Base-by-base conservation (phyloP, 768 basidiomycete species). In the Brasilioporus rufonigricans region DNA sequence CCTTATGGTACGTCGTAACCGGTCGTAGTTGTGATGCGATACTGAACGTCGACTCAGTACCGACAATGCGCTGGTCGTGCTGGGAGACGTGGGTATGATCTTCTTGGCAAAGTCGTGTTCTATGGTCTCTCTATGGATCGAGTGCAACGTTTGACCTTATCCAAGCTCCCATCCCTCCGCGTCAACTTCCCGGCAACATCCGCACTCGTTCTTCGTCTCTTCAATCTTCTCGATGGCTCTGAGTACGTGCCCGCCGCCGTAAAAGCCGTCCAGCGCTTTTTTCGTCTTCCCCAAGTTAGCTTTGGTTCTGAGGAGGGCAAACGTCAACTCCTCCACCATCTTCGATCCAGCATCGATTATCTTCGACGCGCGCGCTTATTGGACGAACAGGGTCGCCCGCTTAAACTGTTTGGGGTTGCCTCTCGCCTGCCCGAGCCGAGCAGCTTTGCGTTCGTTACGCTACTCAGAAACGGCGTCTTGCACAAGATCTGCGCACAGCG, bases 31-130 rank as follows among this genome's bases (percentile, higher is more conserved):
- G 2, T 11, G 26, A 16, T 27, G 19, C 13, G 7, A 26, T 36
- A 50, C 50, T 59, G 57, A 56, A 32, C 27, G 32, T 32, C 6
- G 0, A 12, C 12, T 31, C 60, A 85, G 84, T 89, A 85, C 65
- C 82, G 87, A 12, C 87, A 89, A 76, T 86, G 85, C 55, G 80
- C 85, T 43, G 87, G 87, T 52, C 78, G 87, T 65, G 87, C 87
- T 38, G 87, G 87, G 53, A 79, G 87, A 40, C 78, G 87, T 62
- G 87, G 87, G 2, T 87, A 77, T 55, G 86, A 89, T 61, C 76
- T 84, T 7, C 73, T 85, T 0, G 87, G 87, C 8, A 85, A 85
- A 49, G 86, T 89, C 36, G 74, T 89, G 2, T 89, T 90, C 71
- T 87, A 85, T 61, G 87, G 86, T 23, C 64, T 89, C 8, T 69